Evolutionary conservation across 139 green algal species (phyloP).

Genomic region (Gonium pectorale): DNA sequence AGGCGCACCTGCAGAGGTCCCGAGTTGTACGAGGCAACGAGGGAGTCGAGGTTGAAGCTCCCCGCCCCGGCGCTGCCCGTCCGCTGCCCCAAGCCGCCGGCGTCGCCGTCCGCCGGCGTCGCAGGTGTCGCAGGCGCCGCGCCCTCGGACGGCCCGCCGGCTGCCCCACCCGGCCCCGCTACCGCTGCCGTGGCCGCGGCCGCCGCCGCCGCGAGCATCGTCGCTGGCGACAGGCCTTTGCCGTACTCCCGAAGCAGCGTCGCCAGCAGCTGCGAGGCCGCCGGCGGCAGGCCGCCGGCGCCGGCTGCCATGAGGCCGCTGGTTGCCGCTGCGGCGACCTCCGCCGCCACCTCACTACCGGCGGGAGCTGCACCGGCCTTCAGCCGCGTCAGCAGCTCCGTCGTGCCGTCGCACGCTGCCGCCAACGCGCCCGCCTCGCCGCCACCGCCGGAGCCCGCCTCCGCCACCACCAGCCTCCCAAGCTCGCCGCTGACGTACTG

Average conservation of each 20-base stretch:
- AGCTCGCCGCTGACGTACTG: neutral
- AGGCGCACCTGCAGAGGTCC: neutral
- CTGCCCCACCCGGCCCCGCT: neutral
- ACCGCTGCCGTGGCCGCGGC: neutral
- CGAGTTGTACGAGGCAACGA: neutral
- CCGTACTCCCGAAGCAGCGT: constrained; percentile 33
- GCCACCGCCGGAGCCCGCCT: neutral
- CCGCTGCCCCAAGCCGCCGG: neutral
- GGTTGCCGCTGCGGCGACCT: neutral
- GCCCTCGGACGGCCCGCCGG: too few relatives aligned
- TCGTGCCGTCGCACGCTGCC: neutral
- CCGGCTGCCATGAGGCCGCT: neutral
- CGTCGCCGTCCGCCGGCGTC: neutral
- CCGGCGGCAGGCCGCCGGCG: neutral
- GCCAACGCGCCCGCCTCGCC: neutral
- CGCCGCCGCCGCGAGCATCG: neutral
- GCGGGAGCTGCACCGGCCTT: too few relatives aligned
- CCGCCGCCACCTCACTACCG: neutral
- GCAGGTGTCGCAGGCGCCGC: too few relatives aligned
- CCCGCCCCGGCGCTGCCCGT: neutral
- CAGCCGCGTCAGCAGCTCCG: neutral
- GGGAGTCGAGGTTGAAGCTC: constrained; percentile 20
- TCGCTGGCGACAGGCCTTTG: neutral
- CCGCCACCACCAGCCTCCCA: neutral
- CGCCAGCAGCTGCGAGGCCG: constrained; percentile 33